These are phyloP conservation scores for Berkeleyomyces basicola DNA, from an alignment of 2,329 filamentous ascomycete species.

Conservation along the genomic window DNA sequence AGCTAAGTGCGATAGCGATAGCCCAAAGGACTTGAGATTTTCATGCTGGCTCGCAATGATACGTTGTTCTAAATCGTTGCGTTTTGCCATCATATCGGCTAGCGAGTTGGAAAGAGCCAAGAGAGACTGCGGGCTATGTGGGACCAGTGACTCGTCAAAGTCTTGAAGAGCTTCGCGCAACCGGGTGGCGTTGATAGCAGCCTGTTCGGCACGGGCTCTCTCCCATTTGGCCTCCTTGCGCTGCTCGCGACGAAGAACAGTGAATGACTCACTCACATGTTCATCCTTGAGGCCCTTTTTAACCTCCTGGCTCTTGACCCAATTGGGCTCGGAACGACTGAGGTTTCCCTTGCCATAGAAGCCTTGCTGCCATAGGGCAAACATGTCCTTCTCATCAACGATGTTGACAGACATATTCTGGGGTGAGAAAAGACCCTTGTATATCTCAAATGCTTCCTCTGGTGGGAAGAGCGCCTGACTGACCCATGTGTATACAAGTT, in stretches of 20 bases:
- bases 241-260: conserved; percentile 59
- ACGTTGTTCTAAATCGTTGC: background rate
- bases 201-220: conserved; percentile 70
- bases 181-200: conserved; percentile 59
- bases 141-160: conserved; percentile 14
- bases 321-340: conserved; percentile 87
- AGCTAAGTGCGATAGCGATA: background rate
- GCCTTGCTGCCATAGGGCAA: conserved; percentile 84
- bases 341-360: conserved; percentile 93
- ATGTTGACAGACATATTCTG: conserved; percentile 73
- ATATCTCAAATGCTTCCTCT: conserved; percentile 45
- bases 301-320: conserved; percentile 70
- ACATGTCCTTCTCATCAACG: conserved; percentile 56
- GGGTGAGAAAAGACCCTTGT: conserved; percentile 64
- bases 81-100: conserved; percentile 20
- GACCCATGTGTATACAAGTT: conserved; percentile 62
- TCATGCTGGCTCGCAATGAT: conserved; percentile 10
- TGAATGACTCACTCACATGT: conserved; percentile 69
- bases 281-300: conserved; percentile 45
- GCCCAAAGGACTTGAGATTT: conserved; percentile 7
- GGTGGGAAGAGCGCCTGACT: conserved; percentile 52
- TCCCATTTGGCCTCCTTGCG: conserved; percentile 78
- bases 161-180: conserved; percentile 26
- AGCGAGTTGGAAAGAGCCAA: conserved; percentile 40
- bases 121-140: conserved; percentile 28